A percentile compares a stretch with the other conserved stretches of the same genome.
These are phyloP conservation scores for Colletotrichum chrysophilum DNA, from an alignment of 2,329 filamentous ascomycete genomes.

Conservation along the genomic window DNA sequence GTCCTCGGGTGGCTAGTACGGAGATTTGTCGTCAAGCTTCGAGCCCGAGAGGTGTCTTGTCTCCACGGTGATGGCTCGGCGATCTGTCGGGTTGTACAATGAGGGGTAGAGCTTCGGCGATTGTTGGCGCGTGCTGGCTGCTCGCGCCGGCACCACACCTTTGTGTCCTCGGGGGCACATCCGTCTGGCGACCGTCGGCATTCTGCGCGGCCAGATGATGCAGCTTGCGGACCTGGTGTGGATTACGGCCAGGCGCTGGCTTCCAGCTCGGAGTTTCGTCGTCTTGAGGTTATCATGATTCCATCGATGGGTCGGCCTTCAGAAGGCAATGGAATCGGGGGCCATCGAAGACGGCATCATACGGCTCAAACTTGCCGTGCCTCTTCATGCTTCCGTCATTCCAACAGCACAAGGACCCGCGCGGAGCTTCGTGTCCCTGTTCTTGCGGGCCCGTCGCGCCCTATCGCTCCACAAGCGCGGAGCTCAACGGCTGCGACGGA, in stretches of 20 bases:
- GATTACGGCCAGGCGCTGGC: background rate
- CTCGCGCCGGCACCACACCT: background rate
- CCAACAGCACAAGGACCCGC: background rate
- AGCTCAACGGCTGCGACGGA: background rate
- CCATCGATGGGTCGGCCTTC: background rate
- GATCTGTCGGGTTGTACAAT: slow-evolving; percentile 14
- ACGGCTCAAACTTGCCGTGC: background rate
- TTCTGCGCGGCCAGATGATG: background rate
- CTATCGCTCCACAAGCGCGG: background rate
- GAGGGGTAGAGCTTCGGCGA: slow-evolving; percentile 7
- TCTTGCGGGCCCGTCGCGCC: background rate
- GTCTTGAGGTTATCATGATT: background rate
- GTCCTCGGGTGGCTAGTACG: background rate
- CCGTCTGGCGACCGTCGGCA: background rate
- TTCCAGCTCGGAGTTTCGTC: background rate
- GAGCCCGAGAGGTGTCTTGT: background rate
- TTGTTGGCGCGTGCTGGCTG: background rate
- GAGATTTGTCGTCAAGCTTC: slow-evolving; percentile 22
- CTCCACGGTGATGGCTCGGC: slow-evolving; percentile 16
- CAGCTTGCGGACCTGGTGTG: background rate
- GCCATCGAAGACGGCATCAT: background rate
- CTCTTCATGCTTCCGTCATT: slow-evolving; percentile 5
- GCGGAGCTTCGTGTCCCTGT: background rate
- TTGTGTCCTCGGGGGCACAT: background rate
- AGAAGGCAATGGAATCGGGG: background rate